Conservation (phyloP, 148 eudicot genomes). For the Fagopyrum homotropicum region DNA sequence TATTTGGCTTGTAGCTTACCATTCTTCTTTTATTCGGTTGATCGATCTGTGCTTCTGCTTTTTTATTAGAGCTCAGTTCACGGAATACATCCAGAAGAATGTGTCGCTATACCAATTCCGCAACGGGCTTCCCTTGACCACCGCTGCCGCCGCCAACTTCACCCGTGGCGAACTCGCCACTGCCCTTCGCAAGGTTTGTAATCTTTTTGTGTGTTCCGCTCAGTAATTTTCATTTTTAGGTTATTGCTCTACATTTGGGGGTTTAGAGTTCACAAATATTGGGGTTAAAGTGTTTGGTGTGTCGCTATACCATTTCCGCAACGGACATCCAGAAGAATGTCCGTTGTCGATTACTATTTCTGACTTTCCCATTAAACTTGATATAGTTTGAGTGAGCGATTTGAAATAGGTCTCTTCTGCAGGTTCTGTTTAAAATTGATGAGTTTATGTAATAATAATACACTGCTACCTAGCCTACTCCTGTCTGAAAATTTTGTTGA, state of each 20-base stretch:
- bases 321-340: too few relatives aligned
- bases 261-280: not conserved
- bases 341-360: not conserved
- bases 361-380: not conserved
- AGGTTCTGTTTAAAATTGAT: not conserved
- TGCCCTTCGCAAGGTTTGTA: conserved; percentile 65
- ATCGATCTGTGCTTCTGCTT: not conserved
- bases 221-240: not conserved
- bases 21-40: not conserved
- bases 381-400: not conserved
- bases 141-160: conserved; percentile 85
- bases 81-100: conserved; percentile 74
- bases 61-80: conserved; percentile 61
- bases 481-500: not conserved
- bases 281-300: not conserved
- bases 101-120: conserved; percentile 67
- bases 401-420: not conserved
- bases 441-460: not conserved
- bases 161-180: conserved; percentile 85
- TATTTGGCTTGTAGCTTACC: not conserved
- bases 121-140: conserved; percentile 73
- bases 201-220: not conserved
- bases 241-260: not conserved
- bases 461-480: not conserved
- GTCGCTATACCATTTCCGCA: too few relatives aligned